A percentile compares a stretch with the other conserved stretches of the same genome.
These are phyloP conservation scores for Mortierella sp. DNA, from an alignment of 371 early-diverging fungal genomes.

Conservation along the genomic window DNA sequence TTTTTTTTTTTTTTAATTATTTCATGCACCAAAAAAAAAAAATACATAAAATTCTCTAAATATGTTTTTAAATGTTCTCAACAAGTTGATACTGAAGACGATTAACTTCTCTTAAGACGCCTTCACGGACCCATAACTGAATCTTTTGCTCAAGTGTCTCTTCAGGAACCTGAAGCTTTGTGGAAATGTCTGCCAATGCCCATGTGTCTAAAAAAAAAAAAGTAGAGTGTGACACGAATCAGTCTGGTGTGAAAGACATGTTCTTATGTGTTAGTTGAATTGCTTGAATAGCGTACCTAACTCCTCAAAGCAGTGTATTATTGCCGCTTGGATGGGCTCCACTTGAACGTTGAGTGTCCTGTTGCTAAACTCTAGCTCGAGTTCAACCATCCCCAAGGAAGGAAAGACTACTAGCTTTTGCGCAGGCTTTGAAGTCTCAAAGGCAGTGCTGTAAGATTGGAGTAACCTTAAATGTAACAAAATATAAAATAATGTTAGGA, in stretches of 20 bases:
- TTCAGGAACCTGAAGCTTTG: constrained; percentile 52
- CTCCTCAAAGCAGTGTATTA: constrained; percentile 60
- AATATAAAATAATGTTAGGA: not conserved
- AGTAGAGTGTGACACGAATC: not conserved
- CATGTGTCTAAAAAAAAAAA: constrained; percentile 40
- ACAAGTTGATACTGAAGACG: constrained; percentile 32
- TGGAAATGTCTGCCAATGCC: constrained; percentile 54
- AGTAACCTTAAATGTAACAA: constrained; percentile 29
- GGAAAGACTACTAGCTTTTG: constrained; percentile 63
- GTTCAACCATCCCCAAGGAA: constrained; percentile 60
- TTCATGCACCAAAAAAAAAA: too few relatives aligned
- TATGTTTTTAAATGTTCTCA: constrained; percentile 7
- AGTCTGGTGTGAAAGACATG: not conserved
- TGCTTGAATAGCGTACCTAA: constrained; percentile 28
- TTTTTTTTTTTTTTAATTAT: not conserved
- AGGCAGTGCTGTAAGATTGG: constrained; percentile 53
- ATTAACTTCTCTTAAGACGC: constrained; percentile 18
- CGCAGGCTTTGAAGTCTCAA: constrained; percentile 58
- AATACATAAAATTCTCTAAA: constrained; percentile 2
- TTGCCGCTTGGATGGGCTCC: constrained; percentile 63
- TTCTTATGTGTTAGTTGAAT: not conserved
- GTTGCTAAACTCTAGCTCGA: constrained; percentile 63
- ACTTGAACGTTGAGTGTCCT: constrained; percentile 58
- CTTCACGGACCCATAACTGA: constrained; percentile 41
- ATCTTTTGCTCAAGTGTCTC: constrained; percentile 34